Percentiles rank a stretch among this genome's conserved stretches.
These are phyloP conservation scores for Prinsepia uniflora DNA, from an alignment of 306 rosid genomes.

Conservation along the genomic window DNA sequence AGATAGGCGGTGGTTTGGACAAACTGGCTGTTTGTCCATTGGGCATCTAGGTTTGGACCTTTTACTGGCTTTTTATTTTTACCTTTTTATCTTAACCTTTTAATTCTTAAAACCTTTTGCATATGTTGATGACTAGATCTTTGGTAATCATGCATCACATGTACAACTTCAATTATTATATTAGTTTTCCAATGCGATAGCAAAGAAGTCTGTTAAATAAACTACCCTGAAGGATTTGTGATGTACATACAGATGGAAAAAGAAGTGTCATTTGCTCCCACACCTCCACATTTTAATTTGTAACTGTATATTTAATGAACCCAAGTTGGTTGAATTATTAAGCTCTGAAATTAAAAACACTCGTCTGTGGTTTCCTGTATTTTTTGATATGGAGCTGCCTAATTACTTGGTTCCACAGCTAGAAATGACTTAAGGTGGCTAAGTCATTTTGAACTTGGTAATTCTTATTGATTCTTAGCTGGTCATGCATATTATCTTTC, in stretches of 20 bases:
- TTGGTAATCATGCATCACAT: neutral
- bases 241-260: neutral
- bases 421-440: neutral
- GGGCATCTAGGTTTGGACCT: constrained; percentile 59
- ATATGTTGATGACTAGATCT: neutral
- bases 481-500: neutral
- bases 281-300: neutral
- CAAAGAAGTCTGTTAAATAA: neutral
- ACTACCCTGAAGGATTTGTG: constrained; percentile 1
- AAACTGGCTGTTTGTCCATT: constrained; percentile 66
- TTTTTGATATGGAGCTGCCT: neutral
- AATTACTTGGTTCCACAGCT: neutral
- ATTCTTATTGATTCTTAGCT: neutral
- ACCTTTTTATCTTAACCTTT: neutral
- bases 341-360: neutral
- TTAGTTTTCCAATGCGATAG: neutral
- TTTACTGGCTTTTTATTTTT: constrained; percentile 1
- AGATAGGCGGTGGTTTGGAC: constrained; percentile 54
- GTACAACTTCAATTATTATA: neutral
- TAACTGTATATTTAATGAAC: neutral
- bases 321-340: neutral
- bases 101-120: neutral
- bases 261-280: neutral
- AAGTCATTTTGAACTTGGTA: neutral
- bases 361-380: neutral